Evolutionary conservation across 257 asterid genomes (phyloP), one percentile per base, ranked within the genome.

Genomic region (Solanum okadae): DNA sequence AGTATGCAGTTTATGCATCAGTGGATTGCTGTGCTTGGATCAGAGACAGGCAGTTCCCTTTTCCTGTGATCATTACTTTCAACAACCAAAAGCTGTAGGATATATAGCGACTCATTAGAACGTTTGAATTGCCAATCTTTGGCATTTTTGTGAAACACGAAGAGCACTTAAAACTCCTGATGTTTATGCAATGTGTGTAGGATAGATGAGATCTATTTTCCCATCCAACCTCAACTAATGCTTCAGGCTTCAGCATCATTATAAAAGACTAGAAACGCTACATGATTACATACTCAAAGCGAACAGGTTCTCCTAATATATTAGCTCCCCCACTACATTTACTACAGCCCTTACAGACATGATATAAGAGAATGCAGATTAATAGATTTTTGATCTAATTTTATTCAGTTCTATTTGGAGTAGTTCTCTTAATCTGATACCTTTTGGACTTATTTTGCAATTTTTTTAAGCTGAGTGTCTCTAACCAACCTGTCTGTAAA

Each of bases 281-380:
- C 65, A 61, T 52, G 49, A 90, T 90, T 87, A 93, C 98, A 76
- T 96, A 94, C 99, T 92, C 95, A 88, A 92, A 91, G 83, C 96
- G 93, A 88, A 94, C 75, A 86, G 98, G 98, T 87, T 98, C 98
- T 49, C 98, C 99, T 94, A 96, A 31, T 70, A 29, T 29, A 70
- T 29, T 70, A 70, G 13, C 38, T 70, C 40, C 77, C 13, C 77
- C 40, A 7, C 38, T 15, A 37, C 77, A 70, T 31, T 18, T 70
- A 31, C 77, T 70, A 31, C 77, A 31, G 77, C 6, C 3, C 38
- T 34, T 29, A 2, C 40, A 70, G 31, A 70, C 40, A 31, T 16
- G 77, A 8, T 14, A 70, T 4, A 70, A 31, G 40, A 70, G 40
- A 70, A 31, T 29, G 77, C 40, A 70, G 34, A 15, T 15, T 70